Evolutionary conservation across 306 rosid genomes (phyloP), one percentile per base, ranked within the genome.

Genomic region (Ochetophila trinervis): DNA sequence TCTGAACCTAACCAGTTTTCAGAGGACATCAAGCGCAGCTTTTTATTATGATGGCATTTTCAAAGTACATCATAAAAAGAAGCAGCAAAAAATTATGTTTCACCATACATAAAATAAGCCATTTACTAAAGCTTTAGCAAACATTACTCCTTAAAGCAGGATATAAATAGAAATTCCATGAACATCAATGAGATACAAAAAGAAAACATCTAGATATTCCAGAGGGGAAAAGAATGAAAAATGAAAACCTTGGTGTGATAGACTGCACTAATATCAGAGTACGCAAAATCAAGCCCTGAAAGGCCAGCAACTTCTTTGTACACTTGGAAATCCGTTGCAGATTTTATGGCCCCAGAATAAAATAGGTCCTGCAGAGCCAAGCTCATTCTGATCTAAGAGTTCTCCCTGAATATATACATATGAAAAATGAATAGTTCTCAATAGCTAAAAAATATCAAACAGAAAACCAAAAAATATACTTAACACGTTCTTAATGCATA

Each of bases 231-330:
- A 69, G 50, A 78, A 57, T 60, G n/a, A 72, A 74, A 67, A 65
- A 57, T 63, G 45, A 45, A 67, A 65, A 89, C 97, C 98, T 93
- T 93, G 23, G 98, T 93, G 76, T 93, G 98, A 84, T 93, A 93
- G 63, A 93, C 98, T 56, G 98, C 96, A 71, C 82, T 75, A 19
- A 82, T 85, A 74, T 93, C 98, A 3, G 82, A 19, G 65, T 79
- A 93, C 6, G 95, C 98, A 81, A 93, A 86, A 82, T 93, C 98
- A 70, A 93, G 93, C 57, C 98, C 98, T 17, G 98, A 86, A 79
- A 93, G 91, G 67, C 91, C 95, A 66, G 91, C 93, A 82, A 87
- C 81, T 67, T 93, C 97, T 80, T 57, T 86, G 79, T 93, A 93
- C 34, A 93, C 82, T 81, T 93, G 97, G 69, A 93, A 87, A 81